Conservation (phyloP, 2,329 filamentous ascomycete species). For the Fusarium udum region DNA sequence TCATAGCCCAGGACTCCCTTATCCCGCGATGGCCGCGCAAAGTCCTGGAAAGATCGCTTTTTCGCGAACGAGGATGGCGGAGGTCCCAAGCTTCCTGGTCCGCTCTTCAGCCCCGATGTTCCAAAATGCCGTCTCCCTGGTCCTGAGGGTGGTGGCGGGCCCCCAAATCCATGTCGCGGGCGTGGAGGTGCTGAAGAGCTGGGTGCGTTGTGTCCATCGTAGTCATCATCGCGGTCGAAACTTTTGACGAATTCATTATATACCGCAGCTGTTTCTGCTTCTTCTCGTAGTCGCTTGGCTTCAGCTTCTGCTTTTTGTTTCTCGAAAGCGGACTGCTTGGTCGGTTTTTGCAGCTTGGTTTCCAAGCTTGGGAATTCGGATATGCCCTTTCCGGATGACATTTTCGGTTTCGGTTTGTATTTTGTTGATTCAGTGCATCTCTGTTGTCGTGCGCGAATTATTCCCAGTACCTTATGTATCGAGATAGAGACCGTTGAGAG, state of each 20-base stretch:
- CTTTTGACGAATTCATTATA: slow-evolving; percentile 89
- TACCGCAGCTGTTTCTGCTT: slow-evolving; percentile 86
- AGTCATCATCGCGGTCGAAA: slow-evolving; percentile 70
- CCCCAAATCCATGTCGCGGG: slow-evolving; percentile 44
- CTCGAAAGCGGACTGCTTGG: slow-evolving; percentile 89
- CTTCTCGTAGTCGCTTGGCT: slow-evolving; percentile 84
- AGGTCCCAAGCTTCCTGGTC: slow-evolving; percentile 70
- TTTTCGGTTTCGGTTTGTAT: slow-evolving; percentile 40
- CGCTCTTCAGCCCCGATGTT: slow-evolving; percentile 64
- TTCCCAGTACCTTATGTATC: background rate
- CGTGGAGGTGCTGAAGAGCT: slow-evolving; percentile 30
- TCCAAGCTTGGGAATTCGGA: slow-evolving; percentile 75
- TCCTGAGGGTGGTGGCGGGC: slow-evolving; percentile 35
- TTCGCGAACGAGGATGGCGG: slow-evolving; percentile 59
- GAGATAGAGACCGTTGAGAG: background rate
- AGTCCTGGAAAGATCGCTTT: slow-evolving; percentile 62
- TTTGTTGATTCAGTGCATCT: slow-evolving; percentile 21
- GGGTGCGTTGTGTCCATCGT: slow-evolving; percentile 37
- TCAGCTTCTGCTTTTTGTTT: slow-evolving; percentile 89
- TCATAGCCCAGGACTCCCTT: slow-evolving; percentile 49
- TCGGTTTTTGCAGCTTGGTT: slow-evolving; percentile 79
- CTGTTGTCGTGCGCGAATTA: background rate
- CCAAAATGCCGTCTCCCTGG: slow-evolving; percentile 72
- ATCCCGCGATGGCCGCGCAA: slow-evolving; percentile 49
- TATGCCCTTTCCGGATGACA: slow-evolving; percentile 60